A percentile compares a stretch with the other conserved stretches of the same genome.
Evolutionary conservation across 1,284 basidiomycete species (phyloP).

Genomic region (Leccinum fallax): DNA sequence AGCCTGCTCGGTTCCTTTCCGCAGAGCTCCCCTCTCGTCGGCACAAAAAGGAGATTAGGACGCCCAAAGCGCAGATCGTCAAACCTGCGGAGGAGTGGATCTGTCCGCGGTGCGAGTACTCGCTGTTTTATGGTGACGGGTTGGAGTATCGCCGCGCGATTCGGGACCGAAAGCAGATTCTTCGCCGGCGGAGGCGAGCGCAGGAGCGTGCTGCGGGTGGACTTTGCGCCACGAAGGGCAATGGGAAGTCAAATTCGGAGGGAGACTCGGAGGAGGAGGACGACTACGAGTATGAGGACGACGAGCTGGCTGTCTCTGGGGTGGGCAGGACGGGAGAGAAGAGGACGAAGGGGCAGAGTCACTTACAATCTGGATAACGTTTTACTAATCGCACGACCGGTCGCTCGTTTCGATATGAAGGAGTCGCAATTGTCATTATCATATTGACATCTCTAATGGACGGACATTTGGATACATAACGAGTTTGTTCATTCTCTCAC

Average conservation of each 20-base stretch:
- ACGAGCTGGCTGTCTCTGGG: slow-evolving; percentile 19
- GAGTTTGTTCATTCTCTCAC: slow-evolving; percentile 19
- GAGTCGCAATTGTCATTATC: slow-evolving; percentile 29
- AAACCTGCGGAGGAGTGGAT: slow-evolving; percentile 84
- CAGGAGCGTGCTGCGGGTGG: slow-evolving; percentile 71
- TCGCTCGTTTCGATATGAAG: slow-evolving; percentile 24
- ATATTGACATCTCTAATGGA: slow-evolving; percentile 33
- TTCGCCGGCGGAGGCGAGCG: slow-evolving; percentile 72
- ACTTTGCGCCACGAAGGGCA: slow-evolving; percentile 31
- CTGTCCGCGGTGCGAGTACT: slow-evolving; percentile 86
- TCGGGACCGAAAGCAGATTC: slow-evolving; percentile 75
- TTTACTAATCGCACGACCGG: slow-evolving; percentile 11
- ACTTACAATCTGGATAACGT: slow-evolving; percentile 34
- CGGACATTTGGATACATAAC: slow-evolving; percentile 38
- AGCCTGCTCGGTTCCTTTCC: slow-evolving; percentile 65
- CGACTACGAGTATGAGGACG: slow-evolving; percentile 31
- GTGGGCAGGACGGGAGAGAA: slow-evolving; percentile 34
- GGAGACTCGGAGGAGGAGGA: slow-evolving; percentile 36
- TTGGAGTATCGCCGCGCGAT: slow-evolving; percentile 64
- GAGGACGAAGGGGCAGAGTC: slow-evolving; percentile 27
- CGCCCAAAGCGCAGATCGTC: slow-evolving; percentile 45
- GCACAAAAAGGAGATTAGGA: slow-evolving; percentile 29
- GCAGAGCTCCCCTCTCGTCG: slow-evolving; percentile 64
- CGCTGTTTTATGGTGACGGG: slow-evolving; percentile 81
- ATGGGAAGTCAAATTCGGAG: slow-evolving; percentile 34